Percentiles rank a stretch among this genome's conserved stretches.
Evolutionary conservation across 192 early-diverging fungal genomes (phyloP).

Genomic region (Podila horticola): DNA sequence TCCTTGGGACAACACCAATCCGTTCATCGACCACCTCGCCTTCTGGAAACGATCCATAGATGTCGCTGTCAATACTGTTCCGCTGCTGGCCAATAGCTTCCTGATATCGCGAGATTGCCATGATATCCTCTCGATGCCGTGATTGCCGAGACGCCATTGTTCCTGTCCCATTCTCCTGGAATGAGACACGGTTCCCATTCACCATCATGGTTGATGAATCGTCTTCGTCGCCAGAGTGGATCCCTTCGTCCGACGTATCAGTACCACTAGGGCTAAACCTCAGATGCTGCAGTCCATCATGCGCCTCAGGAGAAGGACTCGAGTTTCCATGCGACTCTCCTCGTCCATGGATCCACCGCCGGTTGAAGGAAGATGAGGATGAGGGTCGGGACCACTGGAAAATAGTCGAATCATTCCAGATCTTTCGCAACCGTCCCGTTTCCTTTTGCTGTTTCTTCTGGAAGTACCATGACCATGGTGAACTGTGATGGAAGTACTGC

Average conservation of each 20-base stretch:
- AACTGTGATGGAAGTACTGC: neutral
- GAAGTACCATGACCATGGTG: constrained; percentile 28
- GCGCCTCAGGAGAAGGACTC: neutral
- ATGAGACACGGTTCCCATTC: constrained; percentile 10
- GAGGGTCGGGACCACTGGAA: constrained; percentile 34
- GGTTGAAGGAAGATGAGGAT: neutral
- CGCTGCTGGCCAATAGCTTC: constrained; percentile 10
- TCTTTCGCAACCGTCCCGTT: constrained; percentile 29
- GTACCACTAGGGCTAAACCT: constrained; percentile 26
- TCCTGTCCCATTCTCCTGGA: constrained; percentile 5
- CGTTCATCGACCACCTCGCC: neutral
- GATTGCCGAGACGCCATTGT: neutral
- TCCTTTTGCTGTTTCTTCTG: constrained; percentile 35
- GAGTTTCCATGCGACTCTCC: neutral
- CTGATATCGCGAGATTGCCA: constrained; percentile 40
- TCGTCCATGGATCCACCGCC: neutral
- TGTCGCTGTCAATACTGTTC: neutral
- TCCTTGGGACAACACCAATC: too few species aligned
- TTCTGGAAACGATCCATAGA: neutral
- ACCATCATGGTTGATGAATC: neutral
- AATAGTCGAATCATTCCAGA: constrained; percentile 45
- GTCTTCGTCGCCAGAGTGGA: constrained; percentile 33
- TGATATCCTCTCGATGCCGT: constrained; percentile 25
- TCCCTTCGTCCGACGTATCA: constrained; percentile 46
- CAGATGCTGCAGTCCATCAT: neutral